Conservation (phyloP, 495 filamentous ascomycete species). For the Penicillium paxilli region DNA sequence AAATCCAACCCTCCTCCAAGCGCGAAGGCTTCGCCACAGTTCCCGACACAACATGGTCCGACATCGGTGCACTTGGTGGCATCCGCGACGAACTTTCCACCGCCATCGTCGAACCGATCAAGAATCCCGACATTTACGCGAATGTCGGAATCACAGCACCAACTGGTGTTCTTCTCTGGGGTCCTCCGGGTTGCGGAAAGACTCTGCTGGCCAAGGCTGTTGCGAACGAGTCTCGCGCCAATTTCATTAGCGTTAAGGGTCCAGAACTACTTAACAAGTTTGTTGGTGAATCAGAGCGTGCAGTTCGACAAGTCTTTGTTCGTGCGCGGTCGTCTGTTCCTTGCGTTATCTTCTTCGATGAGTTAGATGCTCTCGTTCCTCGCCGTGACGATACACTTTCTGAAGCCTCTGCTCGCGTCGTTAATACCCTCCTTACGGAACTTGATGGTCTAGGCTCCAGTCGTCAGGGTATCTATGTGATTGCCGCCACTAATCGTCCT, state of each 20-base stretch:
- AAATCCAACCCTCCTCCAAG: conserved; percentile 89
- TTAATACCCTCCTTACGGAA: conserved; percentile 96
- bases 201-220: conserved; percentile 95
- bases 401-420: conserved; percentile 83
- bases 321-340: conserved; percentile 84
- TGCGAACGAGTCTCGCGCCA: conserved; percentile 91
- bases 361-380: conserved; percentile 90
- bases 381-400: conserved; percentile 76
- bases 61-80: conserved; percentile 81
- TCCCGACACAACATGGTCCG: conserved; percentile 92
- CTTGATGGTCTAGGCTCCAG: conserved; percentile 79
- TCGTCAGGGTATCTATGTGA: conserved; percentile 86
- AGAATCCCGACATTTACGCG: conserved; percentile 74
- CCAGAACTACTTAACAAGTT: conserved; percentile 94
- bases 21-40: conserved; percentile 96
- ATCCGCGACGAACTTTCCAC: conserved; percentile 81
- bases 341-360: conserved; percentile 97
- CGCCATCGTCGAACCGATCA: conserved; percentile 92
- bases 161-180: conserved; percentile 92
- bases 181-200: conserved; percentile 95
- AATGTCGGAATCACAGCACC: conserved; percentile 84
- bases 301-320: conserved; percentile 88
- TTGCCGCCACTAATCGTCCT: conserved; percentile 91
- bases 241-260: conserved; percentile 97
- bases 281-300: conserved; percentile 91